These are phyloP conservation scores for Cryptosporidium sp. DNA, from an alignment of 169 alveolate species.

Conservation along the genomic window DNA sequence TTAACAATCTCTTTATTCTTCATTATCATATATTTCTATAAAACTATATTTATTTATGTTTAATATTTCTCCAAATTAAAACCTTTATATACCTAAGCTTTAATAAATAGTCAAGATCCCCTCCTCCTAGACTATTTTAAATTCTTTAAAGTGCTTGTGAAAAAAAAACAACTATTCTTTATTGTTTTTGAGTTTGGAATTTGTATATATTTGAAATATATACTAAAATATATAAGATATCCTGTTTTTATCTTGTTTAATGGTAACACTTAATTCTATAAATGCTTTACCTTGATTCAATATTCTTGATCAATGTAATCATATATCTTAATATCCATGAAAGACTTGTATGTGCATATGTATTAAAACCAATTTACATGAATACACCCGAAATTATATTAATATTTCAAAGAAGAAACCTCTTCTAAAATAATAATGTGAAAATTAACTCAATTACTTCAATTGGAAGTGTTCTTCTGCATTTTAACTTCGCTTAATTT, in stretches of 20 bases:
- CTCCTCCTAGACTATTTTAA: neutral
- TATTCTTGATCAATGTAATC: neutral
- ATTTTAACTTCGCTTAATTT: slow-evolving; percentile 12
- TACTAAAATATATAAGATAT: neutral
- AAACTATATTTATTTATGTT: neutral
- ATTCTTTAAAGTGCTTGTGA: neutral
- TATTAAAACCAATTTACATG: neutral
- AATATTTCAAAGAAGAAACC: neutral
- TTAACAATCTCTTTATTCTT: neutral
- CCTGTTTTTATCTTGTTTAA: neutral
- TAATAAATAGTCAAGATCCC: slow-evolving; percentile 1
- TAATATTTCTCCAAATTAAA: neutral
- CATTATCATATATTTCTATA: neutral
- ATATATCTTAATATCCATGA: neutral
- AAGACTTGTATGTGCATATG: neutral
- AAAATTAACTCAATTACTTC: slow-evolving; percentile 6
- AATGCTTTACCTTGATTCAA: neutral
- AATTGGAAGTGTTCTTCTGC: slow-evolving; percentile 24
- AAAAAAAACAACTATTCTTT: neutral
- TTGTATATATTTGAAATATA: too few species aligned
- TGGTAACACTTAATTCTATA: neutral
- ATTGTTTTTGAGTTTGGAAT: neutral
- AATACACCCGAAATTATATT: neutral
- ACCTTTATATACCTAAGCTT: slow-evolving; percentile 9
- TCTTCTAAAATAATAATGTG: neutral